phyloP scores from a whole-genome alignment of 2,329 filamentous ascomycete species.

The Chaetomiaceae sp. region DNA sequence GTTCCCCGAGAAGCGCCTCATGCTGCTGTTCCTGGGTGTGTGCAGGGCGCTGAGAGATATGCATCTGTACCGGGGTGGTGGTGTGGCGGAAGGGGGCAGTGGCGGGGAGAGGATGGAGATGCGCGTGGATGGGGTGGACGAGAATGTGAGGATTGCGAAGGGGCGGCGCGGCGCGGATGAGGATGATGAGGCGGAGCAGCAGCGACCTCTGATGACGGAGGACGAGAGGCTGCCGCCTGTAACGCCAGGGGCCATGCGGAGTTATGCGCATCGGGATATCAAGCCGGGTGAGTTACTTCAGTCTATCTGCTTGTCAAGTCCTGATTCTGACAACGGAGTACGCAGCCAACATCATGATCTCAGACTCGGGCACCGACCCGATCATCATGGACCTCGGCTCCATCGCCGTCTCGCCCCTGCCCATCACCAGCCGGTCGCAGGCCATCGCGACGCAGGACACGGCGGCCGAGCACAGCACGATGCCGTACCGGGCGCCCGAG shows the following conservation, averaged over 20 bases:
- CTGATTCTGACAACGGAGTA: neutral
- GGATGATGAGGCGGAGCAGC: constrained; percentile 67
- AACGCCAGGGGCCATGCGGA: constrained; percentile 58
- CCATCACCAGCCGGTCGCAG: constrained; percentile 82
- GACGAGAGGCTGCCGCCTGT: constrained; percentile 62
- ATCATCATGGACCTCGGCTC: constrained; percentile 98
- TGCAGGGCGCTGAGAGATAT: constrained; percentile 82
- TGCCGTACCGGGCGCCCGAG: constrained; percentile 97
- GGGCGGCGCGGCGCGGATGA: constrained; percentile 47
- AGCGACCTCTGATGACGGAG: constrained; percentile 77
- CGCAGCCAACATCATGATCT: constrained; percentile 92
- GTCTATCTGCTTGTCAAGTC: neutral
- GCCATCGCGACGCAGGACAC: constrained; percentile 90
- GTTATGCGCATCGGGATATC: constrained; percentile 93
- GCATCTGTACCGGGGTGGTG: constrained; percentile 68
- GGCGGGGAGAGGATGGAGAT: constrained; percentile 46
- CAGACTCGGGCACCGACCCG: constrained; percentile 77
- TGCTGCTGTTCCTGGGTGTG: constrained; percentile 87
- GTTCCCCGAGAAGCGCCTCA: constrained; percentile 82
- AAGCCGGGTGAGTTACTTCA: constrained; percentile 70
- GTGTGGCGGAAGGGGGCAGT: constrained; percentile 29
- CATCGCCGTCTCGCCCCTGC: constrained; percentile 76
- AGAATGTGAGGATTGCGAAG: constrained; percentile 31
- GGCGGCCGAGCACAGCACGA: constrained; percentile 93
- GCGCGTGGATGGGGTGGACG: constrained; percentile 36